Conservation (phyloP, 2,329 filamentous ascomycete species). For the Gliomastix tumulicola region DNA sequence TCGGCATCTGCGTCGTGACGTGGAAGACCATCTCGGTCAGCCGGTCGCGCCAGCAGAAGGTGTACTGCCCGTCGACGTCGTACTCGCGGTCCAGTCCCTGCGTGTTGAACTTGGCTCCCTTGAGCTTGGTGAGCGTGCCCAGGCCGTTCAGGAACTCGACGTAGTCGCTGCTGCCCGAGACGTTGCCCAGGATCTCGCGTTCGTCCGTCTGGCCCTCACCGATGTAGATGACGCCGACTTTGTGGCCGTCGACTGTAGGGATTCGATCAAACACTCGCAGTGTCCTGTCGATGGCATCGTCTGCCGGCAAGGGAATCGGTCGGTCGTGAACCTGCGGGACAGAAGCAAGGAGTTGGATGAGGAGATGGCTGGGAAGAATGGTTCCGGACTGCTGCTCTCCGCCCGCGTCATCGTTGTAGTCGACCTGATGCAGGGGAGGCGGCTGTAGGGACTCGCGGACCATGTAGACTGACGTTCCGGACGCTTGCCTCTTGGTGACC, state of each 20-base stretch:
- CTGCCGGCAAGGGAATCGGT: conserved; percentile 67
- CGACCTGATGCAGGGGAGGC: conserved; percentile 49
- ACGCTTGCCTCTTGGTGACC: conserved; percentile 64
- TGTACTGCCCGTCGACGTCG: conserved; percentile 77
- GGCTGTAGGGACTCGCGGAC: conserved; percentile 54
- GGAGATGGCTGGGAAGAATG: conserved; percentile 66
- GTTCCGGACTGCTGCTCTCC: conserved; percentile 48
- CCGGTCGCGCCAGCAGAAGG: conserved; percentile 90
- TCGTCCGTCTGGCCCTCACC: conserved; percentile 80
- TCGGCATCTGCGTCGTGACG: conserved; percentile 96
- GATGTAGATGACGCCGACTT: conserved; percentile 90
- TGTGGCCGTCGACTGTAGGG: conserved; percentile 89
- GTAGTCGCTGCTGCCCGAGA: conserved; percentile 81
- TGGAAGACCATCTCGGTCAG: conserved; percentile 96
- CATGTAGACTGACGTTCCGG: conserved; percentile 54
- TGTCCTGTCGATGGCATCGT: conserved; percentile 64
- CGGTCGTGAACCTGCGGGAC: conserved; percentile 52
- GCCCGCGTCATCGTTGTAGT: conserved; percentile 38
- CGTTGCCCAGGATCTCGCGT: conserved; percentile 78
- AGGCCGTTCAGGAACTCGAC: conserved; percentile 76
- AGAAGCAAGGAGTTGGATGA: conserved; percentile 62
- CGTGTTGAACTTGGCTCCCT: conserved; percentile 82
- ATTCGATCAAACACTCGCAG: conserved; percentile 79
- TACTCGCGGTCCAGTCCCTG: conserved; percentile 78
- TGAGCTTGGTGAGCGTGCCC: conserved; percentile 73